phyloP scores from a whole-genome alignment of 805 yeast genomes.

The Ogataea henricii region DNA sequence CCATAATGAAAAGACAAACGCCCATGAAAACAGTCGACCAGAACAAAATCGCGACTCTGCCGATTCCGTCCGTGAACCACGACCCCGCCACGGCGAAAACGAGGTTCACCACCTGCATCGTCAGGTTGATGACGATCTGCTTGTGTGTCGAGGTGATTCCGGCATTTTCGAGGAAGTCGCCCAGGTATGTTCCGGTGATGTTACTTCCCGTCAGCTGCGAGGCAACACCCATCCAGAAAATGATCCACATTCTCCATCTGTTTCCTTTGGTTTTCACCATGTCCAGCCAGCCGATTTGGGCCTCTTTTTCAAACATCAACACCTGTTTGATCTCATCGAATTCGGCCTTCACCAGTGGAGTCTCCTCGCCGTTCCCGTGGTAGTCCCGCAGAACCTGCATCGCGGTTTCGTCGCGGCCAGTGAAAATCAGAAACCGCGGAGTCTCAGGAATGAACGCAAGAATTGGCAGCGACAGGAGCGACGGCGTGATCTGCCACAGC shows the following conservation, averaged over 20 bases:
- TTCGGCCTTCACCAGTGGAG: slow-evolving; percentile 23
- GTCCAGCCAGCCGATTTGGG: slow-evolving; percentile 28
- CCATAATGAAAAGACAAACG: slow-evolving; percentile 29
- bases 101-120: slow-evolving; percentile 25
- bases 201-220: slow-evolving; percentile 32
- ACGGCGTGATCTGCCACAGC: slow-evolving; percentile 30
- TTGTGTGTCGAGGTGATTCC: slow-evolving; percentile 28
- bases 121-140: slow-evolving; percentile 32
- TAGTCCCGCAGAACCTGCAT: slow-evolving; percentile 24
- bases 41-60: slow-evolving; percentile 26
- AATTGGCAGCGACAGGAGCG: slow-evolving; percentile 24
- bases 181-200: slow-evolving; percentile 35
- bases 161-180: slow-evolving; percentile 34
- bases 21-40: slow-evolving; percentile 30
- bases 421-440: slow-evolving; percentile 35
- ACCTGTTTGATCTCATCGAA: slow-evolving; percentile 29
- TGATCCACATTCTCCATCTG: slow-evolving; percentile 29
- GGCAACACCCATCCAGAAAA: slow-evolving; percentile 31
- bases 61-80: slow-evolving; percentile 27
- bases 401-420: slow-evolving; percentile 33
- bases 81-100: slow-evolving; percentile 30
- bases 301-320: slow-evolving; percentile 23
- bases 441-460: slow-evolving; percentile 34
- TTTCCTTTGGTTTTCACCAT: slow-evolving; percentile 26
- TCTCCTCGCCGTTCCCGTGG: slow-evolving; percentile 27